Evolutionary conservation across 2,329 filamentous ascomycete genomes (phyloP), one percentile per base, ranked within the genome.

Genomic region (Zymoseptoria crescenta): DNA sequence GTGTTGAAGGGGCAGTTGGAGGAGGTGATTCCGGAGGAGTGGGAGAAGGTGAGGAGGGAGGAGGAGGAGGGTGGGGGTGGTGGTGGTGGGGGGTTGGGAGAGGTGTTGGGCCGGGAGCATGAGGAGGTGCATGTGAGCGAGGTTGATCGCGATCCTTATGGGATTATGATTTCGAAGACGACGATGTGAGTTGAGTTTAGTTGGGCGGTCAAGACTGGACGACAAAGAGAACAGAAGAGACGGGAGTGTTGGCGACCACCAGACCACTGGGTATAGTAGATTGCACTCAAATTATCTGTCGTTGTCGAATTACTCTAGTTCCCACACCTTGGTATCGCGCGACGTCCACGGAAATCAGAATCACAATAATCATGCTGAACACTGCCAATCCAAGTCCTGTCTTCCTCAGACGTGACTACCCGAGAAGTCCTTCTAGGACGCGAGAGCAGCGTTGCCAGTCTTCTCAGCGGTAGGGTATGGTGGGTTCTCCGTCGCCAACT

Each of bases 121-220:
- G 82, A 86, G 19, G 77, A 83, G 58, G 86, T 97, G 13, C 73
- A 87, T 59, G 83, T 95, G 54, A 96, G 92, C 74, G 81, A 88
- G 72, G 80, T 80, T 50, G 94, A 99, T 75, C 81, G 84, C 60
- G 94, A 99, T 80, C 94, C 94, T 0, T 99, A 91, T 75, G 87
- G 87, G 55, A 88, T 96, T 60, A 80, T 90, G 69, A 74, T 76
- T 54, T 66, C 65, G 13, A 74, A 74, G 65, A 61, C 65, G 21
- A 71, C 72, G 62, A 52, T 69, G 9, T 64, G 56, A 59, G 35
- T n/a, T n/a, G n/a, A n/a, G n/a, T n/a, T n/a, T n/a, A n/a, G 2
- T 45, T 10, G 4, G 7, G 16, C 13, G 10, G 35, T 16, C 13
- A 7, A 4, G 2, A 30, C 10, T 30, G 29, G 8, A 30, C 8